Evolutionary conservation across 164 flowering plant genomes (phyloP).

Genomic region (Hamamelis virginiana): DNA sequence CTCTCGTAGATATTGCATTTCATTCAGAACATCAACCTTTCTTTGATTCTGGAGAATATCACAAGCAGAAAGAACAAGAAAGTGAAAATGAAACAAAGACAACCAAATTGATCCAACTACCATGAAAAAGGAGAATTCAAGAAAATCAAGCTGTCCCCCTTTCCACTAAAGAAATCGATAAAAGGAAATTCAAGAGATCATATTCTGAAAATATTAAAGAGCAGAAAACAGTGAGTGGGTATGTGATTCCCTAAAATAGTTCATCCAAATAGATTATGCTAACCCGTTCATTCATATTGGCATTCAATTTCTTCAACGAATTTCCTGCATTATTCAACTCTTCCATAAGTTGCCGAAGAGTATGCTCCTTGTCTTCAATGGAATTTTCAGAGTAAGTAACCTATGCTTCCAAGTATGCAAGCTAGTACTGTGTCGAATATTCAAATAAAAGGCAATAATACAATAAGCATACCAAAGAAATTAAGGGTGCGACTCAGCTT

Average conservation of each 20-base stretch:
- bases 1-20: slow-evolving; percentile 28
- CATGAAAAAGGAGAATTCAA: background rate
- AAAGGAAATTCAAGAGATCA: background rate
- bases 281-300: slow-evolving; percentile 28
- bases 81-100: background rate
- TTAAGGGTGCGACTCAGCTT: background rate
- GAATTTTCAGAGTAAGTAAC: slow-evolving; percentile 5
- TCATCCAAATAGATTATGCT: background rate
- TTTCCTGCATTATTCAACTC: slow-evolving; percentile 17
- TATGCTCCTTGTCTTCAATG: slow-evolving; percentile 22
- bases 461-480: background rate
- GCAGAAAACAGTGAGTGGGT: background rate
- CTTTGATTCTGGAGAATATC: slow-evolving; percentile 24
- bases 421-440: too few relatives aligned
- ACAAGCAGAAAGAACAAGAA: slow-evolving; percentile 3
- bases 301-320: slow-evolving; percentile 14
- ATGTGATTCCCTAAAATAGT: background rate
- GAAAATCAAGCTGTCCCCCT: background rate
- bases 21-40: slow-evolving; percentile 24
- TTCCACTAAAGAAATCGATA: background rate
- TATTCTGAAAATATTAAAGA: background rate
- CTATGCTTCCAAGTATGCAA: slow-evolving; percentile 6
- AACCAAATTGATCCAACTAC: background rate
- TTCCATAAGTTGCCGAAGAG: slow-evolving; percentile 21
- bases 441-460: background rate